These are phyloP conservation scores for Tetrahymena elliotti DNA, from an alignment of 73 alveolate genomes.

Conservation along the genomic window DNA sequence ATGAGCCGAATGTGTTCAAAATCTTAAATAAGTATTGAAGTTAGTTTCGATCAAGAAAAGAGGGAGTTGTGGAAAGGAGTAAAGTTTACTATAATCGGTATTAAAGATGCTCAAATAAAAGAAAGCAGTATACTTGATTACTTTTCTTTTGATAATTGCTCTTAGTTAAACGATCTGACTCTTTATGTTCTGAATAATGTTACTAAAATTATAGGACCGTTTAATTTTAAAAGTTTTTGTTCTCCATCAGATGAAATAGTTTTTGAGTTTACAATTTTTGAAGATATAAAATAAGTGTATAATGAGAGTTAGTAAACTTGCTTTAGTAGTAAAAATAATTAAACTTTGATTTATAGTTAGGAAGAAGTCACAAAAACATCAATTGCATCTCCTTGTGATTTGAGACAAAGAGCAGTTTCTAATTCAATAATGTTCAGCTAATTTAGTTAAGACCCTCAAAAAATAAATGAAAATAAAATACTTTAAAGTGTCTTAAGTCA, in stretches of 20 bases:
- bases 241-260: neutral
- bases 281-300: neutral
- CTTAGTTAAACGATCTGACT: neutral
- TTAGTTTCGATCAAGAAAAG: neutral
- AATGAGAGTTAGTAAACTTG: neutral
- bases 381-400: neutral
- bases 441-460: neutral
- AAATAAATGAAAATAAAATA: neutral
- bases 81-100: neutral
- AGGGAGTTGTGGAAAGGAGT: neutral
- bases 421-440: too few species aligned
- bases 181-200: neutral
- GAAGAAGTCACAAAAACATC: neutral
- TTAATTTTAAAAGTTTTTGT: neutral
- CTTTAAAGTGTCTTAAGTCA: too few species aligned
- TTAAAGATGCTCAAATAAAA: neutral
- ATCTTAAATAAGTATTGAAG: neutral
- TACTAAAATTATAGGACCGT: neutral
- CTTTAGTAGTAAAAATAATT: neutral
- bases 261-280: neutral
- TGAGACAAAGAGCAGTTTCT: neutral
- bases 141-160: neutral
- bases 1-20: neutral
- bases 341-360: neutral
- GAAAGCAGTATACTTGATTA: neutral